A percentile compares a stretch with the other conserved stretches of the same genome.
Evolutionary conservation across 2,329 filamentous ascomycete species (phyloP).

Genomic region (Canariomyces notabilis): DNA sequence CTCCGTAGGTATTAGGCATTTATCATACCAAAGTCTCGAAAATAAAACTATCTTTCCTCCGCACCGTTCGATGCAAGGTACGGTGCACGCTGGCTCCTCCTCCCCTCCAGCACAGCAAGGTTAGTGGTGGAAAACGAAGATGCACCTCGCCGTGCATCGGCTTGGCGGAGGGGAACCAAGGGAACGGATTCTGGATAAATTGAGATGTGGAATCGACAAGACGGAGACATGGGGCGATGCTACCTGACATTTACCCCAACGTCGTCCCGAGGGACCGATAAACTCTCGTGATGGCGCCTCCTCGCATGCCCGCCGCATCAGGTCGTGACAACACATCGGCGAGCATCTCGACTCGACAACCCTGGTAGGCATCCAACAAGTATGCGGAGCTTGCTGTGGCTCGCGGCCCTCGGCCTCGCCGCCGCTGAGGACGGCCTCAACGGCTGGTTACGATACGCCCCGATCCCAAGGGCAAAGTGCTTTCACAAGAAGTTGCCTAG

Average conservation of each 20-base stretch:
- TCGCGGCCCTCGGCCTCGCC: constrained; percentile 30
- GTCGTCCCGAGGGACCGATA: neutral
- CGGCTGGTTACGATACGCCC: constrained; percentile 62
- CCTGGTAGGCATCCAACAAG: neutral
- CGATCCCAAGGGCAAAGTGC: constrained; percentile 31
- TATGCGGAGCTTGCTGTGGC: constrained; percentile 15
- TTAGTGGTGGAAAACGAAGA: neutral
- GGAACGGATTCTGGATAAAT: constrained; percentile 13
- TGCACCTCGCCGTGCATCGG: neutral
- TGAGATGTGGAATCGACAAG: constrained; percentile 1
- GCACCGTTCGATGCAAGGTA: too few relatives aligned
- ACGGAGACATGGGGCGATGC: constrained; percentile 11
- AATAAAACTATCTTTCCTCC: too few relatives aligned
- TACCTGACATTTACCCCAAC: neutral
- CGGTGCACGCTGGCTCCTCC: too few relatives aligned
- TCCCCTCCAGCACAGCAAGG: too few relatives aligned
- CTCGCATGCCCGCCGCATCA: too few relatives aligned
- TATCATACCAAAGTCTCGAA: too few relatives aligned
- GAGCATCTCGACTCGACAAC: neutral
- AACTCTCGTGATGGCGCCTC: constrained; percentile 1
- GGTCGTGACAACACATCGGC: neutral
- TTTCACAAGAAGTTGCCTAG: constrained; percentile 22
- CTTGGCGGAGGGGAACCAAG: constrained; percentile 13
- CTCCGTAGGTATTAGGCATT: too few relatives aligned
- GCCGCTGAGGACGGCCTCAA: constrained; percentile 56